A percentile compares a stretch with the other conserved stretches of the same genome.
These are phyloP conservation scores for Groenewaldozyma tartarivorans DNA, from an alignment of 805 yeast genomes.

Conservation along the genomic window DNA sequence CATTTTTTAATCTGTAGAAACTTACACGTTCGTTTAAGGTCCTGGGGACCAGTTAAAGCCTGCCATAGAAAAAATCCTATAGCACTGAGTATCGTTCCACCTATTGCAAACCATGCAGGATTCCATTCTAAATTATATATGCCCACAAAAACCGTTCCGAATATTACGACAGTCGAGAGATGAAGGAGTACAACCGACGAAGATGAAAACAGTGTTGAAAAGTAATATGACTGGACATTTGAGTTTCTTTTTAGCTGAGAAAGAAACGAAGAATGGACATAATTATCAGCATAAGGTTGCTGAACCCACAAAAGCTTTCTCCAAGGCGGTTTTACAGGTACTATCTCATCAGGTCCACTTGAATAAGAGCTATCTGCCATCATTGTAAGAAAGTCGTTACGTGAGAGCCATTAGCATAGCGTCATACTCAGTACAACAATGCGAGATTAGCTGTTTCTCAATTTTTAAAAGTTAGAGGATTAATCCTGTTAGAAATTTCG, in stretches of 20 bases:
- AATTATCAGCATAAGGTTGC: conserved; percentile 87
- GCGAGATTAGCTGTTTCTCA: too few species aligned
- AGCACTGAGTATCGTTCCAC: conserved; percentile 21
- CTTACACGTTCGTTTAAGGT: background rate
- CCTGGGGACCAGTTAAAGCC: background rate
- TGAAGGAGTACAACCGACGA: conserved; percentile 61
- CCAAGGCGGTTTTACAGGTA: conserved; percentile 42
- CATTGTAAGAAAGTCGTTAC: too few species aligned
- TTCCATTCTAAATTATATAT: conserved; percentile 25
- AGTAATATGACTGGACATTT: conserved; percentile 60
- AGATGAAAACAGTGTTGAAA: conserved; percentile 56
- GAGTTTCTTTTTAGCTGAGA: conserved; percentile 70
- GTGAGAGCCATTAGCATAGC: too few species aligned
- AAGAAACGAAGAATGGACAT: conserved; percentile 74
- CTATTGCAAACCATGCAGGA: conserved; percentile 24
- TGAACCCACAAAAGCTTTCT: conserved; percentile 72
- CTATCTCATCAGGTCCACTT: background rate
- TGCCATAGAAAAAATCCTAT: conserved; percentile 23
- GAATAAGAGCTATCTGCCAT: too few species aligned
- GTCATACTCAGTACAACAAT: too few species aligned
- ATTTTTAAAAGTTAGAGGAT: too few species aligned
- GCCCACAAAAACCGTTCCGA: conserved; percentile 60
- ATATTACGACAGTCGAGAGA: conserved; percentile 51
- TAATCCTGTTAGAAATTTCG: too few species aligned
- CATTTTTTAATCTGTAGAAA: conserved; percentile 2